These are phyloP conservation scores for Venturia oleaginea DNA, from an alignment of 2,329 filamentous ascomycete species.

Conservation along the genomic window DNA sequence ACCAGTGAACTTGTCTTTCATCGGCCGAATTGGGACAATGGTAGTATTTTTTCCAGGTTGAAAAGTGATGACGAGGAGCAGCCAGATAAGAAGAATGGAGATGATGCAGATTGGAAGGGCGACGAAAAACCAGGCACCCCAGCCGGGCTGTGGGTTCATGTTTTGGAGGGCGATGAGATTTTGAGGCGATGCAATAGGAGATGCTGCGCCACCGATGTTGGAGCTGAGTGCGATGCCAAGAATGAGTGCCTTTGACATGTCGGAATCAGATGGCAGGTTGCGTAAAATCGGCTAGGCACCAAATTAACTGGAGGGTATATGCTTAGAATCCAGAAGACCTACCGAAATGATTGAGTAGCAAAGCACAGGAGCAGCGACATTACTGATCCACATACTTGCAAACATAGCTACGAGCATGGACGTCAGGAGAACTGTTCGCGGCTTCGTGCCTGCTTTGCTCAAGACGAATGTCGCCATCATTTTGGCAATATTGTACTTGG, in stretches of 20 bases:
- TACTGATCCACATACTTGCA: slow-evolving; percentile 98
- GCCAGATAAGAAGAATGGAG: slow-evolving; percentile 81
- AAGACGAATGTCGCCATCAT: slow-evolving; percentile 92
- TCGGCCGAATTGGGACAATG: slow-evolving; percentile 82
- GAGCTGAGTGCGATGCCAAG: slow-evolving; percentile 90
- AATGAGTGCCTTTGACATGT: slow-evolving; percentile 91
- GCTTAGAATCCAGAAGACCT: slow-evolving; percentile 22
- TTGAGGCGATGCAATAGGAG: slow-evolving; percentile 92
- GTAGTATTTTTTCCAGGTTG: slow-evolving; percentile 74
- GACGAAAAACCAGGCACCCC: slow-evolving; percentile 96
- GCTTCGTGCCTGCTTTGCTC: slow-evolving; percentile 89
- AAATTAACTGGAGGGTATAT: slow-evolving; percentile 6
- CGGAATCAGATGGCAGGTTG: slow-evolving; percentile 79
- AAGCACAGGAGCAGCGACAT: slow-evolving; percentile 90
- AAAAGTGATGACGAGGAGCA: slow-evolving; percentile 77
- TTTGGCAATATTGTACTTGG: slow-evolving; percentile 96
- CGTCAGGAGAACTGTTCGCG: slow-evolving; percentile 80
- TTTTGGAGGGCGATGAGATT: slow-evolving; percentile 95
- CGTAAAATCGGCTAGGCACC: slow-evolving; percentile 69
- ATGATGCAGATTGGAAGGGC: slow-evolving; percentile 86
- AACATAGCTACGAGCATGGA: slow-evolving; percentile 99
- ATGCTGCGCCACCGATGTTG: slow-evolving; percentile 93
- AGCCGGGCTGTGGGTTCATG: slow-evolving; percentile 85
- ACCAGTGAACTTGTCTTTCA: slow-evolving; percentile 80
- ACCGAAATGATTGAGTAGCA: slow-evolving; percentile 97